Conservation (phyloP, 1,284 basidiomycete species). For the Garcileccinum viscosum region DNA sequence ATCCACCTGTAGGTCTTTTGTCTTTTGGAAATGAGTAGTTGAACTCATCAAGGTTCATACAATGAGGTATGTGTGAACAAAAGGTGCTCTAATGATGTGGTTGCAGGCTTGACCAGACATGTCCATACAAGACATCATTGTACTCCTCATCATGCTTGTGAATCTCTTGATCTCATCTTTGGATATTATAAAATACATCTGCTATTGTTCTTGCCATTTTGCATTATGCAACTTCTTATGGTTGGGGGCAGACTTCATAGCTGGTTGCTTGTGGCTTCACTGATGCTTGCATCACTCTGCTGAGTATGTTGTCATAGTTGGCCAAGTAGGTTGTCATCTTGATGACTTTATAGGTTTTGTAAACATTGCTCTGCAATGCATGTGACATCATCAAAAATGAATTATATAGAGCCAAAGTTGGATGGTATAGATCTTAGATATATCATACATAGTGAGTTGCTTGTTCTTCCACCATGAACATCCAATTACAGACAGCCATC, state of each 20-base stretch:
- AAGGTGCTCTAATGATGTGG: too few species aligned
- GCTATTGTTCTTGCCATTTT: conserved; percentile 64
- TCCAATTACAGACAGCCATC: not conserved
- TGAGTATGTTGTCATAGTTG: conserved; percentile 51
- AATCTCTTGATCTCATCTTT: too few species aligned
- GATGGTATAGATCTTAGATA: conserved; percentile 34
- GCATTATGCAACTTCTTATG: conserved; percentile 55
- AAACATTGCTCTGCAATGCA: conserved; percentile 72
- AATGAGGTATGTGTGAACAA: too few species aligned
- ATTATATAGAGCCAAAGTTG: conserved; percentile 9
- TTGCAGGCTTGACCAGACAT: too few species aligned
- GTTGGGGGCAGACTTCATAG: too few species aligned
- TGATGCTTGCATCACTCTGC: conserved; percentile 55
- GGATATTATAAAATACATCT: conserved; percentile 54
- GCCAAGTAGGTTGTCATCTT: conserved; percentile 6
- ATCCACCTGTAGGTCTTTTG: too few species aligned
- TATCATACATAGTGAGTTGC: conserved; percentile 27
- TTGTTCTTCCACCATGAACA: conserved; percentile 10
- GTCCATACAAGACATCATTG: too few species aligned
- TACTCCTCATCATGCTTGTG: too few species aligned
- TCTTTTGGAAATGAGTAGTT: too few species aligned
- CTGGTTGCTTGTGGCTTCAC: conserved; percentile 56
- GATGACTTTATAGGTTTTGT: conserved; percentile 54
- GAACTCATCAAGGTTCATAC: too few species aligned
- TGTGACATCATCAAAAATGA: conserved; percentile 62